Percentiles rank a stretch among this genome's conserved stretches.
Conservation (phyloP, 2,329 filamentous ascomycete genomes). For the Ilyonectria sp. region DNA sequence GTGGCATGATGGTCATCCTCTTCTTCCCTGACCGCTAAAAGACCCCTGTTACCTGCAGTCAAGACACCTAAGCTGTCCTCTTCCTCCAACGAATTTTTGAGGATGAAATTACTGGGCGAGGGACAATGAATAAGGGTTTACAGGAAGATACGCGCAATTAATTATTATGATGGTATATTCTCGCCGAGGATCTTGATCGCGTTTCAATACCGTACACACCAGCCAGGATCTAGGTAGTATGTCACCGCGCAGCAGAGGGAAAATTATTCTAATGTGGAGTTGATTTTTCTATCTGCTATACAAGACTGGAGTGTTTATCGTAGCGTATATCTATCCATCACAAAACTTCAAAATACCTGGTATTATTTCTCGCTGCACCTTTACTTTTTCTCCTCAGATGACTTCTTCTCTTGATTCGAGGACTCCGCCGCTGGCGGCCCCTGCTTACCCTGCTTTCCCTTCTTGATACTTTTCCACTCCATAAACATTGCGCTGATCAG, state of each 20-base stretch:
- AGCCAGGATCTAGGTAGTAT: neutral
- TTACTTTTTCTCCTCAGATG: constrained; percentile 24
- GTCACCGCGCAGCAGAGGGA: neutral
- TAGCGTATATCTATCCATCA: constrained; percentile 6
- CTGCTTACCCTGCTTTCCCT: constrained; percentile 48
- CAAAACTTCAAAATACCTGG: constrained; percentile 3
- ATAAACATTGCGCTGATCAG: constrained; percentile 72
- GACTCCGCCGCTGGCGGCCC: constrained; percentile 16
- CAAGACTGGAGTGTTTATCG: constrained; percentile 5
- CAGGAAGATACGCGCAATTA: neutral
- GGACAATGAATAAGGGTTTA: neutral
- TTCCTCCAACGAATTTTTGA: neutral
- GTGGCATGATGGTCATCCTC: constrained; percentile 18
- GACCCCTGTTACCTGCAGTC: constrained; percentile 15
- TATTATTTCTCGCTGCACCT: neutral
- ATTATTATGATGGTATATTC: neutral
- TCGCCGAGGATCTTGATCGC: neutral
- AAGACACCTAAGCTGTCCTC: neutral
- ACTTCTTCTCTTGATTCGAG: constrained; percentile 14
- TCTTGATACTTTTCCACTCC: constrained; percentile 80
- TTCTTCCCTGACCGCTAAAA: constrained; percentile 23
- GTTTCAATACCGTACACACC: neutral
- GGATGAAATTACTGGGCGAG: neutral
- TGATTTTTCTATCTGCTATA: constrained; percentile 18
- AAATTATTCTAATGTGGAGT: neutral